Evolutionary conservation across 2,329 filamentous ascomycete genomes (phyloP).

Genomic region (Rhynchosporium secalis): DNA sequence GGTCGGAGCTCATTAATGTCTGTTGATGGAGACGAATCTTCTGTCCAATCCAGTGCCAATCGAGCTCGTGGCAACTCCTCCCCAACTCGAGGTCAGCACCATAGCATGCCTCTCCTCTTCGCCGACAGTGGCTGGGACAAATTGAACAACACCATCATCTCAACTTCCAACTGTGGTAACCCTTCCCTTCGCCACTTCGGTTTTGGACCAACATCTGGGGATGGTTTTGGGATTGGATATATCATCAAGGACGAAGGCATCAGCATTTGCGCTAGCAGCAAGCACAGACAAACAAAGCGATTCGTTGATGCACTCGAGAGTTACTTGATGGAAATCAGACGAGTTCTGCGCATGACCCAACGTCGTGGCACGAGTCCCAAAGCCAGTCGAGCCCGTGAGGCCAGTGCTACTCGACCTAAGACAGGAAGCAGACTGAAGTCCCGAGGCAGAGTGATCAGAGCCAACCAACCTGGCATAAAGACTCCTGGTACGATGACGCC

Average conservation of each 20-base stretch:
- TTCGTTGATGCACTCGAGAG: constrained; percentile 88
- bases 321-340: constrained; percentile 87
- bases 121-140: constrained; percentile 90
- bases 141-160: constrained; percentile 90
- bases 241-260: constrained; percentile 96
- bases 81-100: constrained; percentile 48
- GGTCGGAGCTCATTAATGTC: constrained; percentile 52
- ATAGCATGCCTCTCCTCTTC: constrained; percentile 75
- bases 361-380: constrained; percentile 51
- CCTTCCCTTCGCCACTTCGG: constrained; percentile 93
- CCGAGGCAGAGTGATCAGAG: constrained; percentile 70
- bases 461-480: constrained; percentile 46
- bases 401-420: constrained; percentile 42
- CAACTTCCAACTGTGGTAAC: constrained; percentile 98
- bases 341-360: constrained; percentile 72
- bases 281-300: constrained; percentile 88
- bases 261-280: constrained; percentile 87
- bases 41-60: constrained; percentile 22
- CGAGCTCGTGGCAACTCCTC: constrained; percentile 55
- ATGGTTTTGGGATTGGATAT: constrained; percentile 97
- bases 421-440: constrained; percentile 59
- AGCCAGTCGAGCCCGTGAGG: constrained; percentile 60
- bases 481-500: constrained; percentile 57
- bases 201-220: constrained; percentile 89
- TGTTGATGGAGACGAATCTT: constrained; percentile 42